Conservation (phyloP, 208 protist species). For the Leishmania mexicana region DNA sequence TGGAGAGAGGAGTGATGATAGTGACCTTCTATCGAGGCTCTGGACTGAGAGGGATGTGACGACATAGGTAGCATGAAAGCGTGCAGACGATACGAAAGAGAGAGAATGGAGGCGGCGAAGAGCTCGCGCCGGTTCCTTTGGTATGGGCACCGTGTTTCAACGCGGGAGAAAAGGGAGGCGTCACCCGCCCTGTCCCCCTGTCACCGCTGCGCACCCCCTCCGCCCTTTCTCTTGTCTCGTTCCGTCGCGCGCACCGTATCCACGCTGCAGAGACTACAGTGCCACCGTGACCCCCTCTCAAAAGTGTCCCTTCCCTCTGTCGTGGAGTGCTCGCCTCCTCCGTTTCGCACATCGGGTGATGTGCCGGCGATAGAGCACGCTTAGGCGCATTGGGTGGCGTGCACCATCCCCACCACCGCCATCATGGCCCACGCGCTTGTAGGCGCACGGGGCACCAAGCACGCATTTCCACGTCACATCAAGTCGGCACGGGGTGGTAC, state of each 20-base stretch:
- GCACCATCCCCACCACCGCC: not conserved
- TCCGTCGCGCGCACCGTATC: not conserved
- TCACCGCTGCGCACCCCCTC: too few species aligned
- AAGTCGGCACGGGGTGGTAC: not conserved
- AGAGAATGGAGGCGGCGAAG: not conserved
- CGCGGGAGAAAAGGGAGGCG: not conserved
- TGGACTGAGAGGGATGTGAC: not conserved
- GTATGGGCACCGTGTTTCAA: not conserved
- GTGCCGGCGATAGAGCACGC: not conserved
- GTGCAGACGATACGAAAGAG: not conserved
- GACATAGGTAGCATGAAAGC: not conserved
- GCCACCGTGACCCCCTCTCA: not conserved
- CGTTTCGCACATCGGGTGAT: slow-evolving; percentile 2
- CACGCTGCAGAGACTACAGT: not conserved
- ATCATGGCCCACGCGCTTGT: not conserved
- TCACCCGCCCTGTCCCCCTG: not conserved
- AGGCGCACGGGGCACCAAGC: not conserved
- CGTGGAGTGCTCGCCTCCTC: not conserved
- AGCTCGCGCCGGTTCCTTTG: not conserved
- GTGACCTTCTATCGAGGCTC: not conserved
- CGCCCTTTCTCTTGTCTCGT: not conserved
- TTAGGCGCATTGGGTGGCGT: not conserved
- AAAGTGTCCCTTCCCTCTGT: not conserved
- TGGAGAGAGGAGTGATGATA: not conserved
- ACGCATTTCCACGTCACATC: not conserved